Evolutionary conservation across 225 moss, liverwort and hornwort species (phyloP), one percentile per base, ranked within the genome.

Genomic region (Sphagnum contortum): DNA sequence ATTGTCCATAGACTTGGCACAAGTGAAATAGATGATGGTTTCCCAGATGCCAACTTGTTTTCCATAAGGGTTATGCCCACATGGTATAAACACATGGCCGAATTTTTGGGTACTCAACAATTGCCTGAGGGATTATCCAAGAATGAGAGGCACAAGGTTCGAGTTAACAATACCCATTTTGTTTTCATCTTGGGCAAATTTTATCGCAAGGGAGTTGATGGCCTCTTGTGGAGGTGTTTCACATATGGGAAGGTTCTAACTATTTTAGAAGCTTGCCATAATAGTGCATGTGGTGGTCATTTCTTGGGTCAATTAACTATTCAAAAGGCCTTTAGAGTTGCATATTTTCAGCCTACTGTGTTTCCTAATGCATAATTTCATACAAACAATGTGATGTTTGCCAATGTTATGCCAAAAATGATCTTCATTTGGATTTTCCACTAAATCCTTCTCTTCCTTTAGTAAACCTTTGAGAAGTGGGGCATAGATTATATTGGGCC

Each of bases 211-310:
- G 2, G 53, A 65, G 9, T 49, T 3, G 48, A 49, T 9, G 63
- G 63, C 5, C 11, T 49, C 48, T 49, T 49, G 9, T 3, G 29
- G 1, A 29, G 29, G 1, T 29, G 29, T 1, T 1, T 29, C 29
- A 29, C 29, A 29, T 29, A 29, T 29, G 29, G 29, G 29, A 1
- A 29, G 29, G 29, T 29, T 29, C 29, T 1, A 29, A 1, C 29
- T 29, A 11, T 7, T 46, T 9, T 63, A 3, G 48, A 9, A 1
- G 63, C 48, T 8, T 63, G 4, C 8, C 63, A 63, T 2, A 4
- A 48, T 63, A 49, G 48, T 12, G 3, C 63, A 3, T 63, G 63
- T 63, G 63, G 63, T 5, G 63, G 63, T 6, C 63, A 63, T 46
- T 63, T 63, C 48, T 9, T 3, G 3, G 4, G 63, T 3, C 2